Evolutionary conservation across 805 yeast genomes (phyloP).

Genomic region (Hanseniaspora valbyensis): DNA sequence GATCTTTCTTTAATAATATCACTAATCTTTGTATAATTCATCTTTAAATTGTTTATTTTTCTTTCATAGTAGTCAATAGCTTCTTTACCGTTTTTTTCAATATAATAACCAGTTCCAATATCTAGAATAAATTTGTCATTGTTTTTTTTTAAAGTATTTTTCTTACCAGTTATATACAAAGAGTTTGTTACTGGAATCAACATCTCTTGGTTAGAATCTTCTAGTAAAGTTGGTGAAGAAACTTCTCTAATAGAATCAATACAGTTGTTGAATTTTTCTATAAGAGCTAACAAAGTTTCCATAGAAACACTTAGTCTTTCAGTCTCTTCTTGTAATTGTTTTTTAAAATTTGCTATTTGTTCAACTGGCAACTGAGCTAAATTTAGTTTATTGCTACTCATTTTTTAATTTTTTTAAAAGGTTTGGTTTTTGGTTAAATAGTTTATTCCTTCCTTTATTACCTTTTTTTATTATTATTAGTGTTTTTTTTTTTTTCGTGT

Average conservation of each 20-base stretch:
- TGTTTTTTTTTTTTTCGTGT: too few relatives aligned
- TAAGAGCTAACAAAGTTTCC: conserved; percentile 74
- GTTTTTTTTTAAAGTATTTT: conserved; percentile 34
- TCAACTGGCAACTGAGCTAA: conserved; percentile 64
- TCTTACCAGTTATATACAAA: conserved; percentile 74
- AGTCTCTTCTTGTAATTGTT: conserved; percentile 71
- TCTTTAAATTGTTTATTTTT: conserved; percentile 60
- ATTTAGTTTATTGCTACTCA: conserved; percentile 38
- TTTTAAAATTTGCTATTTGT: conserved; percentile 73
- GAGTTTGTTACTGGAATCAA: conserved; percentile 84
- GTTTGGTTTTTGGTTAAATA: too few relatives aligned
- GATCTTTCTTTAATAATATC: conserved; percentile 56
- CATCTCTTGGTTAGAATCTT: conserved; percentile 40
- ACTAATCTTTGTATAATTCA: conserved; percentile 63
- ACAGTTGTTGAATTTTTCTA: conserved; percentile 71
- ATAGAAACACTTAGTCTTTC: conserved; percentile 77
- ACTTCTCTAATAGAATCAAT: conserved; percentile 54
- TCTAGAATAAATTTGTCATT: conserved; percentile 72
- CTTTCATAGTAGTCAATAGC: conserved; percentile 60
- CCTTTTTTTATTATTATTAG: too few relatives aligned
- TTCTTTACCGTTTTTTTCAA: conserved; percentile 61
- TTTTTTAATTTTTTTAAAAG: background rate
- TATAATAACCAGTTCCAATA: conserved; percentile 91
- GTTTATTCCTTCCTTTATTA: background rate
- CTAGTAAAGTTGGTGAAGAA: conserved; percentile 23